Evolutionary conservation across 2,329 filamentous ascomycete genomes (phyloP).

Genomic region (Aspergillus phoenicis): DNA sequence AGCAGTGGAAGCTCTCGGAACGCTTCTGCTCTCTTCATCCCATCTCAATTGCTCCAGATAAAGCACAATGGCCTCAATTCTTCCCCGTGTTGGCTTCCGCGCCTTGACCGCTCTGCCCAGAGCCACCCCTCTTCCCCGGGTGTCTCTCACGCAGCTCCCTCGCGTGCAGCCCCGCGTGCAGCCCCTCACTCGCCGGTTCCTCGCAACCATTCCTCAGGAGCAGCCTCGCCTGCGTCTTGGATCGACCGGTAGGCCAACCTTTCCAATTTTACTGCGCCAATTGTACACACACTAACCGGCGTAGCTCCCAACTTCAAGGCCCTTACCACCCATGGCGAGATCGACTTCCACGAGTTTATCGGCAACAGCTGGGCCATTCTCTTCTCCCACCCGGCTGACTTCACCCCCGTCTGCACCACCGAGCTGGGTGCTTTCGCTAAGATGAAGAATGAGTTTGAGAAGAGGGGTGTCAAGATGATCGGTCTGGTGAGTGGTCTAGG

Average conservation of each 20-base stretch:
- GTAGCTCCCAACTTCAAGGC: slow-evolving; percentile 68
- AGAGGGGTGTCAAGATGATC: slow-evolving; percentile 87
- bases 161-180: slow-evolving; percentile 25
- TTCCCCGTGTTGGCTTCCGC: slow-evolving; percentile 31
- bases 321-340: slow-evolving; percentile 65
- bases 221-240: slow-evolving; percentile 40
- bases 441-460: slow-evolving; percentile 82
- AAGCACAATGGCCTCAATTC: slow-evolving; percentile 32
- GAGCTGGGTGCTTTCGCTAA: slow-evolving; percentile 93
- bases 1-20: neutral
- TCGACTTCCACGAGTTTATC: slow-evolving; percentile 71
- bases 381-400: slow-evolving; percentile 75
- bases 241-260: slow-evolving; percentile 32
- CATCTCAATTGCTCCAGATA: neutral
- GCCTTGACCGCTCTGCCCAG: slow-evolving; percentile 29
- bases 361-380: slow-evolving; percentile 68
- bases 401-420: slow-evolving; percentile 93
- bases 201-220: slow-evolving; percentile 31
- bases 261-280: no score
- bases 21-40: neutral
- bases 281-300: neutral
- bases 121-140: slow-evolving; percentile 21
- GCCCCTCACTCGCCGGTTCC: slow-evolving; percentile 34
- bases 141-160: slow-evolving; percentile 20
- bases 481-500: slow-evolving; percentile 60